phyloP scores from a whole-genome alignment of 352 stramenopile genomes.

The Phytophthora brassicae region DNA sequence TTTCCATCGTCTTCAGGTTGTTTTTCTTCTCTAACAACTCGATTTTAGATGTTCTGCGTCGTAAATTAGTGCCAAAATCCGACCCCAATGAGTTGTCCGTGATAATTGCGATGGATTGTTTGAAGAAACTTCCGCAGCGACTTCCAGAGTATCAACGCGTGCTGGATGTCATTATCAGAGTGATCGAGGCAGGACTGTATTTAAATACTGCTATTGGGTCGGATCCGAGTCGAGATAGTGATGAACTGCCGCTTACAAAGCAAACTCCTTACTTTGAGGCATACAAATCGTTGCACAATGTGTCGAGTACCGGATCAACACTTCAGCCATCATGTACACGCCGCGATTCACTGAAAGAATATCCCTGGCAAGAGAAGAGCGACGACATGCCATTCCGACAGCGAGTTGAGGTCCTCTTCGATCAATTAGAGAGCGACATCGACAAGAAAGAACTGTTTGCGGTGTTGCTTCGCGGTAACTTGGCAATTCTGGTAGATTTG shows the following conservation, averaged over 20 bases:
- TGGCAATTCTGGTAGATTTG: conserved; percentile 26
- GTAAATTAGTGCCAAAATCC: conserved; percentile 42
- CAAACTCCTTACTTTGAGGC: conserved; percentile 59
- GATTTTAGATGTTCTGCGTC: conserved; percentile 56
- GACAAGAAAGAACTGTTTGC: conserved; percentile 48
- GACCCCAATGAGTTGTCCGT: conserved; percentile 56
- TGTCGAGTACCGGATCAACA: conserved; percentile 2
- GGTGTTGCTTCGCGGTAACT: conserved; percentile 37
- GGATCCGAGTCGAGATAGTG: conserved; percentile 10
- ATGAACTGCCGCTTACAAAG: conserved; percentile 2
- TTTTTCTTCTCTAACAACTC: conserved; percentile 2
- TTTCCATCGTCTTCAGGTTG: neutral
- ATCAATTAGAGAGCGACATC: conserved; percentile 26
- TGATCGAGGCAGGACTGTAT: conserved; percentile 59
- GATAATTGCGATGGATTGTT: conserved; percentile 71
- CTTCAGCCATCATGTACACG: neutral
- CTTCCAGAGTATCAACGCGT: conserved; percentile 68
- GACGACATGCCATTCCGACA: conserved; percentile 25
- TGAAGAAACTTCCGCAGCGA: conserved; percentile 53
- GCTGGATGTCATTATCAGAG: conserved; percentile 48
- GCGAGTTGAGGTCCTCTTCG: conserved; percentile 35
- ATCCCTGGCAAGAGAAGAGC: conserved; percentile 11
- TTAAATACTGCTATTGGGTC: conserved; percentile 4
- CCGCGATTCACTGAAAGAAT: conserved; percentile 12
- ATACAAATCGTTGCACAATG: conserved; percentile 20